Conservation (phyloP, 2,329 filamentous ascomycete species). For the Fusarium globosum region DNA sequence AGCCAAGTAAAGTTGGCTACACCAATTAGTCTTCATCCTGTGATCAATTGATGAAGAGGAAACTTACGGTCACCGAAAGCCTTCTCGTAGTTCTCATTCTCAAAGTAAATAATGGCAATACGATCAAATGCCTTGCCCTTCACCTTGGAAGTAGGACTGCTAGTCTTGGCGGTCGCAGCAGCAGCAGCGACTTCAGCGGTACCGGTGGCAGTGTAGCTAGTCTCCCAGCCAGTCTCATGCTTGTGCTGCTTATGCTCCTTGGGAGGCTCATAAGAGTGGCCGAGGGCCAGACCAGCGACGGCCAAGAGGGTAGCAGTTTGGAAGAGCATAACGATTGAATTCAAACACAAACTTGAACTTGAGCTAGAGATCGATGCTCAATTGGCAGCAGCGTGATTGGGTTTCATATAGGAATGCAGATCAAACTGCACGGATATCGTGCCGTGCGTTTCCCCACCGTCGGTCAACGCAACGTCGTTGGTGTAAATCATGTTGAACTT, state of each 20-base stretch:
- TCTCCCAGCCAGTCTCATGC: slow-evolving; percentile 48
- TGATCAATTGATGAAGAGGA: fast-evolving
- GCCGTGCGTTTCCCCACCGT: slow-evolving; percentile 22
- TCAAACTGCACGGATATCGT: slow-evolving; percentile 6
- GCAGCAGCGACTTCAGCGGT: slow-evolving; percentile 64
- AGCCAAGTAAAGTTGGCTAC: slow-evolving; percentile 46
- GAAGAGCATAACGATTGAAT: slow-evolving; percentile 28
- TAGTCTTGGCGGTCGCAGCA: slow-evolving; percentile 69
- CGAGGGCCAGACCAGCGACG: slow-evolving; percentile 43
- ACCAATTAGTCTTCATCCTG: neutral
- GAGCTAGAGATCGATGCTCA: neutral
- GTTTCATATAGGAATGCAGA: neutral
- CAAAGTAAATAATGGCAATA: slow-evolving; percentile 79
- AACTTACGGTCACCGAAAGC: slow-evolving; percentile 70
- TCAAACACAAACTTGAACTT: neutral
- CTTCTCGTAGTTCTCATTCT: slow-evolving; percentile 78
- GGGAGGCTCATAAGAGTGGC: slow-evolving; percentile 17
- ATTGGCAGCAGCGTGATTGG: neutral
- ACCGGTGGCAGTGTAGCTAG: slow-evolving; percentile 63
- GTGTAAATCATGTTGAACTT: neutral
- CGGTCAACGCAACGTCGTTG: slow-evolving; percentile 4
- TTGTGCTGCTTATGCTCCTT: slow-evolving; percentile 1
- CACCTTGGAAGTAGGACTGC: slow-evolving; percentile 71
- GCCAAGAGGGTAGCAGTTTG: slow-evolving; percentile 41
- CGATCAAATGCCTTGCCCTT: slow-evolving; percentile 79